A percentile compares a stretch with the other conserved stretches of the same genome.
phyloP scores from a whole-genome alignment of 1,139 yeast genomes.

The Eremothecium cymbalariae region DNA sequence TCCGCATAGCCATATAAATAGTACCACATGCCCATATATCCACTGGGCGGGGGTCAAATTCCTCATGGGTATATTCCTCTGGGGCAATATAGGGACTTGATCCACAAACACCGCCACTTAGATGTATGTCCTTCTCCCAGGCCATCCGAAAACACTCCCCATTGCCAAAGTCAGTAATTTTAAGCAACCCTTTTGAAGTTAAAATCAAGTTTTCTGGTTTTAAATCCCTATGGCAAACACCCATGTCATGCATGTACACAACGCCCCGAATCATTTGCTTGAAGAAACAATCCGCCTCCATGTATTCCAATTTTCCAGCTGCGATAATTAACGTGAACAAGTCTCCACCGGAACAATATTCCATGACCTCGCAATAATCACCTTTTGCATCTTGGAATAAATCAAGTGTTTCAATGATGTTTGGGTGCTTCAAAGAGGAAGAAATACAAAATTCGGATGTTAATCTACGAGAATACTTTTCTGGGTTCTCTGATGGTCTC shows the following conservation, averaged over 20 bases:
- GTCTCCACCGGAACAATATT: conserved; percentile 93
- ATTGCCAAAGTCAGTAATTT: conserved; percentile 93
- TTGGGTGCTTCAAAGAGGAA: conserved; percentile 66
- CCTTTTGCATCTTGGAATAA: conserved; percentile 84
- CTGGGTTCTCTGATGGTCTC: conserved; percentile 47
- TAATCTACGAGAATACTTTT: conserved; percentile 59
- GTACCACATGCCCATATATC: conserved; percentile 98
- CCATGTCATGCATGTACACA: conserved; percentile 94
- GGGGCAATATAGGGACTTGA: conserved; percentile 95
- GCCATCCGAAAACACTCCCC: conserved; percentile 96
- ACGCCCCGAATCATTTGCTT: conserved; percentile 88
- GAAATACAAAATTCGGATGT: conserved; percentile 83
- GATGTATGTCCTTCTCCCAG: conserved; percentile 83
- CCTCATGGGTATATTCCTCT: conserved; percentile 68
- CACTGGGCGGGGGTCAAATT: conserved; percentile 84
- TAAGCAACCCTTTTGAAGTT: conserved; percentile 70
- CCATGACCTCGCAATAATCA: conserved; percentile 94
- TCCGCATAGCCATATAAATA: conserved; percentile 96
- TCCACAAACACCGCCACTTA: conserved; percentile 78
- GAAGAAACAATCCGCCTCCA: conserved; percentile 93
- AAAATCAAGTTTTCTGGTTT: conserved; percentile 87
- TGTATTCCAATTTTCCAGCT: conserved; percentile 71
- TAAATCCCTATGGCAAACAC: conserved; percentile 89
- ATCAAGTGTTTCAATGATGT: conserved; percentile 81
- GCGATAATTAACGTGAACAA: conserved; percentile 77